A percentile compares a stretch with the other conserved stretches of the same genome.
Conservation (phyloP, 108 stramenopile species). For the Skeletonema costatum region DNA sequence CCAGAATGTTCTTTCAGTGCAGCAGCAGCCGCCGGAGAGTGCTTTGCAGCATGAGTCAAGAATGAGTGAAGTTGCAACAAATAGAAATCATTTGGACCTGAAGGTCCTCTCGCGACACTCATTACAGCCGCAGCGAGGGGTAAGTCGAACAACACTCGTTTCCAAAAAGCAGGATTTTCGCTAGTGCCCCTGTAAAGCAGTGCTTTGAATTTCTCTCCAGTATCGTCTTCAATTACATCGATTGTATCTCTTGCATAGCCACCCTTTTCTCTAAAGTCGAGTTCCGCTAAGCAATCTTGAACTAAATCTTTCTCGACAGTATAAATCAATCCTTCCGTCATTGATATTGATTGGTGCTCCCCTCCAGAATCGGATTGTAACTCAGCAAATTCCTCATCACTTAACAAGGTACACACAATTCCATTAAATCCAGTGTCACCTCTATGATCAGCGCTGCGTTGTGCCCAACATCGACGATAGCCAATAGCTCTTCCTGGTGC, state of each 20-base stretch:
- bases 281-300: conserved; percentile 74
- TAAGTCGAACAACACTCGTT: conserved; percentile 59
- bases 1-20: conserved; percentile 21
- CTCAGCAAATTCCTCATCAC: conserved; percentile 59
- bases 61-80: conserved; percentile 62
- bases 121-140: conserved; percentile 71
- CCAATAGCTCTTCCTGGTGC: conserved; percentile 52
- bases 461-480: conserved; percentile 82
- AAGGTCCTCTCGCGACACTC: conserved; percentile 69
- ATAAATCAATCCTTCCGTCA: conserved; percentile 83
- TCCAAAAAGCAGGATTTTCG: conserved; percentile 87
- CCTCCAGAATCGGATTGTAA: conserved; percentile 12
- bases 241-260: conserved; percentile 83
- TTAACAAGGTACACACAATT: conserved; percentile 85
- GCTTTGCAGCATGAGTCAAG: conserved; percentile 34
- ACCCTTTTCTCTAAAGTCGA: conserved; percentile 91
- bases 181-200: conserved; percentile 84
- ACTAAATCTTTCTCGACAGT: conserved; percentile 66
- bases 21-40: conserved; percentile 5
- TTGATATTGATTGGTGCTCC: conserved; percentile 33
- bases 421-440: conserved; percentile 73
- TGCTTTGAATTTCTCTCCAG: conserved; percentile 59
- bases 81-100: conserved; percentile 67
- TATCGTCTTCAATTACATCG: conserved; percentile 77
- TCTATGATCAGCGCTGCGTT: conserved; percentile 86